Percentiles rank a stretch among this genome's conserved stretches.
These are phyloP conservation scores for Lathyrus sativus DNA, from an alignment of 306 rosid species.

Conservation along the genomic window DNA sequence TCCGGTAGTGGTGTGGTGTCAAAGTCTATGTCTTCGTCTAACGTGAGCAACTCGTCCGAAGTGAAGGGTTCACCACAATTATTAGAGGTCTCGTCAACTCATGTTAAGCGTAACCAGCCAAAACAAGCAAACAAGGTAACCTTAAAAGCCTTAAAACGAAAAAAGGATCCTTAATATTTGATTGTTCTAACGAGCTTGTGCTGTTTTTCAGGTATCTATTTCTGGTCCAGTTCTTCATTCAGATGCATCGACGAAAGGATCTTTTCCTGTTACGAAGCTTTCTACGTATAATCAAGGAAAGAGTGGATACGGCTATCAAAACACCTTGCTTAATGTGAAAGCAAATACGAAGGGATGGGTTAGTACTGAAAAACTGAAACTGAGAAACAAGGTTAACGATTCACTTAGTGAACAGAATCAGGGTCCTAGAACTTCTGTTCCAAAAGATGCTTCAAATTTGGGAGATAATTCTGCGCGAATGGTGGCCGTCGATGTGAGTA, in stretches of 20 bases:
- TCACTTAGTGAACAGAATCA: conserved; percentile 55
- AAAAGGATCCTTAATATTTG: conserved; percentile 2
- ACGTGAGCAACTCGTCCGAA: conserved; percentile 36
- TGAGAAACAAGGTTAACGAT: conserved; percentile 54
- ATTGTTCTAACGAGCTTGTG: conserved; percentile 35
- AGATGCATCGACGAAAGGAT: conserved; percentile 48
- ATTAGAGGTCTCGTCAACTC: conserved; percentile 53
- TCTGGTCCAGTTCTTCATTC: conserved; percentile 53
- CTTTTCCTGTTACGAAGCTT: conserved; percentile 50
- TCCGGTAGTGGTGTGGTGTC: conserved; percentile 38
- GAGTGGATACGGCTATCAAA: conserved; percentile 53
- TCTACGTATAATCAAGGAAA: conserved; percentile 65
- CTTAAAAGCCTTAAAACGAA: background rate
- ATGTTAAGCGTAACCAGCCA: conserved; percentile 50
- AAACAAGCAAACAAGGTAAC: conserved; percentile 65
- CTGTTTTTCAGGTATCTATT: conserved; percentile 49
- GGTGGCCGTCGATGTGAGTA: conserved; percentile 41
- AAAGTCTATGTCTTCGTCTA: conserved; percentile 45
- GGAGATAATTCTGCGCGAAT: conserved; percentile 45
- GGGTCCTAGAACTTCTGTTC: conserved; percentile 59
- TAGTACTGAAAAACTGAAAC: conserved; percentile 61
- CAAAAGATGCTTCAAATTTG: conserved; percentile 41
- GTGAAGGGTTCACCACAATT: conserved; percentile 41
- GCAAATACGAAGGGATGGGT: conserved; percentile 58
- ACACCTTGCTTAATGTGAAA: conserved; percentile 52